Evolutionary conservation across 2,329 filamentous ascomycete species (phyloP), one percentile per base, ranked within the genome.

Genomic region (Diplocarpon rosae): DNA sequence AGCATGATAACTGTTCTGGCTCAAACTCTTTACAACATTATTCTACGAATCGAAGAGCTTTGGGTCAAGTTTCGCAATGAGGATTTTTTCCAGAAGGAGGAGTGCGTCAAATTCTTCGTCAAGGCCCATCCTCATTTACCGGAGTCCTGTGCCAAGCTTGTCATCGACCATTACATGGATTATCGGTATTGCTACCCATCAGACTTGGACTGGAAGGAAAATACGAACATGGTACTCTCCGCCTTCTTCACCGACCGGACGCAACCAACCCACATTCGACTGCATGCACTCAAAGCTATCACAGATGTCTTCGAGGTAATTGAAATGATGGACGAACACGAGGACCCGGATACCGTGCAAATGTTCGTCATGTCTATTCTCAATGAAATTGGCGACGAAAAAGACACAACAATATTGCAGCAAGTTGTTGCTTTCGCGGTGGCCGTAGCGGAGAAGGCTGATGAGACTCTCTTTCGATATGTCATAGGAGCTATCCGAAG

Each of bases 141-240:
- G 5, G 78, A 87, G 56, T 72, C 74, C 3, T 75, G 77, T 8
- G 79, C 75, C 1, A 72, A 72, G 37, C 66, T 81, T 10, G 72
- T 86, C 17, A 70, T 87, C 35, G 72, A 77, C 36, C 78, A 85
- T 58, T 83, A 81, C 51, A 72, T 73, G 44, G 76, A 84, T 42
- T 81, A 83, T 51, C 71, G 80, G 37, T 80, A 77, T 55, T 83
- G 84, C 54, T 82, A 80, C 36, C 83, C 83, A 2, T 84, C 83
- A 0, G 80, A 85, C 53, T 63, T 71, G 37, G 68, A 75, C 30
- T 88, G 83, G 83, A 71, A 82, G 49, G 64, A 71, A 2, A 83
- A 85, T 42, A 67, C 83, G 43, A 65, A 66, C 13, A 64, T 76
- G 20, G 70, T 87, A 1, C 60, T 85, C 13, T 67, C 73, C 15